A percentile compares a stretch with the other conserved stretches of the same genome.
Conservation (phyloP, 108 stramenopile genomes). For the Hondaea fermentalgiana region DNA sequence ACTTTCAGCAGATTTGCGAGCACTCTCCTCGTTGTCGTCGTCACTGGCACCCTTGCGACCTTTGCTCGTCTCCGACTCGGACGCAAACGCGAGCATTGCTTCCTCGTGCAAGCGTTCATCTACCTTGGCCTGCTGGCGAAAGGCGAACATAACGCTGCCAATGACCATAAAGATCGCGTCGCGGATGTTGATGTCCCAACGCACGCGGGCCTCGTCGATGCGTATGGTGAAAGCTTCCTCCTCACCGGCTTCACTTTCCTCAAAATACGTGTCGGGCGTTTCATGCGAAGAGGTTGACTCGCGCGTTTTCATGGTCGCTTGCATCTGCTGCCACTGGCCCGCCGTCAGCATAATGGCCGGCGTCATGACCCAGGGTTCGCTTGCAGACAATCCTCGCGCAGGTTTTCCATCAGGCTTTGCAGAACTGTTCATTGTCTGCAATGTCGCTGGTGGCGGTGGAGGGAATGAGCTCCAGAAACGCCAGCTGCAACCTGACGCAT, state of each 20-base stretch:
- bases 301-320: background rate
- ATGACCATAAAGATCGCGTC: background rate
- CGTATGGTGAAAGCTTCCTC: background rate
- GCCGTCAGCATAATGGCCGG: constrained; percentile 1
- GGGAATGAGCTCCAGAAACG: background rate
- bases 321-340: background rate
- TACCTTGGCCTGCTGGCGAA: background rate
- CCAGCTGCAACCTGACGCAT: background rate
- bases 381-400: background rate
- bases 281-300: background rate
- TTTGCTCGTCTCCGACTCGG: no score
- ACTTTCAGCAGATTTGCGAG: no score
- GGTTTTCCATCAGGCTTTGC: background rate
- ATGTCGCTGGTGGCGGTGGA: background rate
- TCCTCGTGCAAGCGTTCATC: background rate
- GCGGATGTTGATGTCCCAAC: background rate
- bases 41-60: no score
- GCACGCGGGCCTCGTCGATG: background rate
- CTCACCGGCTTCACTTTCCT: background rate
- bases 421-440: background rate
- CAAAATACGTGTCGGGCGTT: background rate
- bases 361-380: background rate
- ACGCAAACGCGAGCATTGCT: background rate
- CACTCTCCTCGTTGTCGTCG: no score
- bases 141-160: background rate